Evolutionary conservation across 805 yeast species (phyloP), one percentile per base, ranked within the genome.

Genomic region (Suhomyces pyralidae): DNA sequence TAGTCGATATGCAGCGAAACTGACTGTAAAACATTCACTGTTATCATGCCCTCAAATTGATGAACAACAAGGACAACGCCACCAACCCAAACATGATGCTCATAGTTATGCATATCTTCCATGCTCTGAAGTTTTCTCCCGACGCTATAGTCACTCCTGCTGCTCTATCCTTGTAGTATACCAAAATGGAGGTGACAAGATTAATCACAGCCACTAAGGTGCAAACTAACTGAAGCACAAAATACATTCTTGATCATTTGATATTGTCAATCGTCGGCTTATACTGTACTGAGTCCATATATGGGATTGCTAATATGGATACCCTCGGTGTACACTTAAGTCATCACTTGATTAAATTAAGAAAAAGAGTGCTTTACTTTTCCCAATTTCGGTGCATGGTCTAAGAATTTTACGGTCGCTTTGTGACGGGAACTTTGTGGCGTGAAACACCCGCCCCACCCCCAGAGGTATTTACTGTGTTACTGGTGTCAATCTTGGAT

Each of bases 91-190:
- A 62, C 14, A 56, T 9, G 12, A 62, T 51, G 26, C 60, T 40
- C 66, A 62, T 61, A 10, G 51, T 44, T 10, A 60, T 58, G 47
- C 66, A 62, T 20, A 54, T 55, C 48, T 51, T 60, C 45, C 61
- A 57, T 9, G 62, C 61, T 38, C 51, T 45, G 53, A 45, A 60
- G 47, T 58, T 53, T 19, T 52, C 51, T n/a, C 66, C 66, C 3
- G 63, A 52, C 17, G 56, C 52, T n/a, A 54, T 42, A 0, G 64
- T 50, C 9, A 58, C 40, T 3, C 64, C 64, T 5, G 40, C 46
- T 7, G 42, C 40, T 7, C 30, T 38, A 10, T 62, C 64, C 17
- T 55, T 46, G 34, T 40, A 40, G 50, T 60, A 61, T 28, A 60
- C 54, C 26, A 61, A 43, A 6, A 58, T 36, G 24, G 64, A 58